phyloP scores from a whole-genome alignment of 768 basidiomycete genomes.

The Mycena galericulata region DNA sequence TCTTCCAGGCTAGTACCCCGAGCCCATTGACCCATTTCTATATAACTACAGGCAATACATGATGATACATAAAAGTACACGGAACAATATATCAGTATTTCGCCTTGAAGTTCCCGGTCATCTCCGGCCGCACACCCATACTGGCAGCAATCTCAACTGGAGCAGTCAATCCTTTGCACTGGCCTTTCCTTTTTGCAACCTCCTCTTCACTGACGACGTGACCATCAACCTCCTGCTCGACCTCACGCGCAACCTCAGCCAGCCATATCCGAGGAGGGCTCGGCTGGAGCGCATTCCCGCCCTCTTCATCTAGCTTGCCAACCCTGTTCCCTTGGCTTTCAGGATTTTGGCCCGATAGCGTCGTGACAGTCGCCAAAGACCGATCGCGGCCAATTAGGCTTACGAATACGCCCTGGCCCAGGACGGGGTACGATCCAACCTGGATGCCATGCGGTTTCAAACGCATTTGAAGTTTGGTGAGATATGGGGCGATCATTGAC shows the following conservation, averaged over 20 bases:
- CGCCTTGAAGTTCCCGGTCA: constrained; percentile 17
- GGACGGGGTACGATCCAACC: constrained; percentile 82
- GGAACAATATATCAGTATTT: constrained; percentile 17
- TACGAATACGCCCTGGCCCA: constrained; percentile 76
- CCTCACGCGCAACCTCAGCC: constrained; percentile 69
- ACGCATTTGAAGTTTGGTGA: constrained; percentile 81
- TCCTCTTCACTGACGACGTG: constrained; percentile 75
- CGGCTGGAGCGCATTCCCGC: constrained; percentile 47
- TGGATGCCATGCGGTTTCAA: constrained; percentile 82
- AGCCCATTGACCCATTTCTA: too few species aligned
- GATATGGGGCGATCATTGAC: constrained; percentile 85
- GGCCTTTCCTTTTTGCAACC: constrained; percentile 61
- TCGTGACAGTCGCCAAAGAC: constrained; percentile 15
- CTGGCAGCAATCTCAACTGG: constrained; percentile 26
- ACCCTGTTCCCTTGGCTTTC: constrained; percentile 40
- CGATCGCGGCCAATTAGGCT: constrained; percentile 69
- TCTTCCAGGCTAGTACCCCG: neutral
- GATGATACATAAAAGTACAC: constrained; percentile 1
- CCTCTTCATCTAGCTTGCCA: constrained; percentile 26
- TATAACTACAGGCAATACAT: constrained; percentile 18
- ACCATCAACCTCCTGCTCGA: constrained; percentile 69
- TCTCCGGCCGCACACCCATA: constrained; percentile 9
- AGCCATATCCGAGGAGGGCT: constrained; percentile 65
- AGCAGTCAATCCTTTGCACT: constrained; percentile 2
- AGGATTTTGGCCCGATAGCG: neutral